These are phyloP conservation scores for Komagataella pastoris DNA, from an alignment of 805 yeast species.

Conservation along the genomic window DNA sequence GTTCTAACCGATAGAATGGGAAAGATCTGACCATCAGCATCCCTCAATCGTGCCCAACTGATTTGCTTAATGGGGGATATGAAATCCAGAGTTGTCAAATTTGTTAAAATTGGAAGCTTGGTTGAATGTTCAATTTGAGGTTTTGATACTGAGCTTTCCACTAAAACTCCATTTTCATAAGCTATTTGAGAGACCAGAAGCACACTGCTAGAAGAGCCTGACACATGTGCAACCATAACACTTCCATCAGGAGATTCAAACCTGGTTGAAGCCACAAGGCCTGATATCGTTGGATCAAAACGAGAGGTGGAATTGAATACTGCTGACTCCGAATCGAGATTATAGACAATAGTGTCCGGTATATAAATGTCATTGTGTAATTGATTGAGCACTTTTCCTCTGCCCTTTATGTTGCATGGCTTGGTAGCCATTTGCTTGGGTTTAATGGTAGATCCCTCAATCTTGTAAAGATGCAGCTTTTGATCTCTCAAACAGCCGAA, in stretches of 20 bases:
- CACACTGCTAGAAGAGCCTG: neutral
- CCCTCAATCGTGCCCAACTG: neutral
- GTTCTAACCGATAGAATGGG: neutral
- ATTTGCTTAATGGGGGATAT: neutral
- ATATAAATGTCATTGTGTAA: neutral
- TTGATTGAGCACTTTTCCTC: neutral
- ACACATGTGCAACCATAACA: neutral
- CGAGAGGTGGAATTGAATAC: neutral
- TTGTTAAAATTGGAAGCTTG: neutral
- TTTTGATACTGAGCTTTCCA: neutral
- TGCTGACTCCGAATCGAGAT: neutral
- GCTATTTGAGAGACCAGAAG: neutral
- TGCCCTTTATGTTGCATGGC: neutral
- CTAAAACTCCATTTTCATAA: neutral
- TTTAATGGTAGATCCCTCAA: neutral
- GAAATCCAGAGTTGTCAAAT: neutral
- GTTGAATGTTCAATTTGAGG: neutral
- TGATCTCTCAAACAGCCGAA: neutral
- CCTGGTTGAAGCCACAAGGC: neutral
- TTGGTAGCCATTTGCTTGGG: neutral
- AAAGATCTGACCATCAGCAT: neutral
- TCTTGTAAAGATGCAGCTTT: neutral
- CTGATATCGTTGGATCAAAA: neutral
- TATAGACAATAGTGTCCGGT: neutral
- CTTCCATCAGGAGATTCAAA: neutral